phyloP scores from a whole-genome alignment of 305 asterid genomes.

The Nicotiana rustica region DNA sequence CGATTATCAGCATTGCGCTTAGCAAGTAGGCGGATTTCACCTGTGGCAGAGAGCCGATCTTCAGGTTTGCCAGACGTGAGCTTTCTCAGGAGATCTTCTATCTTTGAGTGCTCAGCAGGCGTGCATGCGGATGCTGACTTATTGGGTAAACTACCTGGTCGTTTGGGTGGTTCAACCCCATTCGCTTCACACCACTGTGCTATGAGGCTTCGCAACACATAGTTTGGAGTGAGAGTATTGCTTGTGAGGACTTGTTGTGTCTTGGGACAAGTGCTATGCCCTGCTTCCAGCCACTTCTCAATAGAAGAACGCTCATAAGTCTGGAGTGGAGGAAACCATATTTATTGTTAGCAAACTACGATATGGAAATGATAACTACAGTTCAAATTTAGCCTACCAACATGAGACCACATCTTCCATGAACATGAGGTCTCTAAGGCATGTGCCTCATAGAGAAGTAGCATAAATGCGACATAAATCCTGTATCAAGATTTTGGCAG shows the following conservation, averaged over 20 bases:
- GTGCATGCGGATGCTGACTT: constrained; percentile 67
- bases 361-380: constrained; percentile 17
- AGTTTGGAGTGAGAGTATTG: constrained; percentile 83
- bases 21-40: constrained; percentile 96
- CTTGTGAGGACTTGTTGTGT: constrained; percentile 82
- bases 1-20: constrained; percentile 94
- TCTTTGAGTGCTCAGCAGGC: constrained; percentile 72
- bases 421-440: background rate
- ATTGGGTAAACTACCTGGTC: constrained; percentile 60
- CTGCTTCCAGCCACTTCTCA: constrained; percentile 93
- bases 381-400: background rate
- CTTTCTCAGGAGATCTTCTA: constrained; percentile 71
- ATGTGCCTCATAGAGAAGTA: constrained; percentile 22
- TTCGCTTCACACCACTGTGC: constrained; percentile 95
- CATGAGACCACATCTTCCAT: constrained; percentile 21
- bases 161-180: constrained; percentile 86
- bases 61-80: constrained; percentile 83
- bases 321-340: constrained; percentile 49
- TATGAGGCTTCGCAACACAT: constrained; percentile 92
- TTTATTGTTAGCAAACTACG: constrained; percentile 28
- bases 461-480: constrained; percentile 3
- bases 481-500: constrained; percentile 17
- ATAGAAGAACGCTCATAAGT: constrained; percentile 88
- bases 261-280: constrained; percentile 92
- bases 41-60: constrained; percentile 85